Evolutionary conservation across 2,329 filamentous ascomycete genomes (phyloP).

Genomic region (Trichoderma breve): DNA sequence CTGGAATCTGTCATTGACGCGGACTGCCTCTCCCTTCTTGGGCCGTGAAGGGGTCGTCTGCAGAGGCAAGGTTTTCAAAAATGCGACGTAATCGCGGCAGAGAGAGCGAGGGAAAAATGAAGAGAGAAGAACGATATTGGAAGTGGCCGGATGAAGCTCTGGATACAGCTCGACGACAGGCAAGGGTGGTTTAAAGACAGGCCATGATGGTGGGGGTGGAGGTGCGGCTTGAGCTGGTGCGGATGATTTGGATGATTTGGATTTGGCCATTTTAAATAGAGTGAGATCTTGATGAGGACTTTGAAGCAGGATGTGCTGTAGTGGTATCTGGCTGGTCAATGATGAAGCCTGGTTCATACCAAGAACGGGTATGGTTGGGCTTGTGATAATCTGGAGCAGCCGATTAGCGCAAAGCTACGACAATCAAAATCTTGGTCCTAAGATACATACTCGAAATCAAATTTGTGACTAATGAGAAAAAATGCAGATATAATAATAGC

Average conservation of each 20-base stretch:
- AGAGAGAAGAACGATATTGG: constrained; percentile 70
- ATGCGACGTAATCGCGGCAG: constrained; percentile 73
- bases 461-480: too few relatives aligned
- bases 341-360: neutral
- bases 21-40: constrained; percentile 74
- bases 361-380: neutral
- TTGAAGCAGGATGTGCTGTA: neutral
- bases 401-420: neutral
- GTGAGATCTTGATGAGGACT: neutral
- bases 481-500: neutral
- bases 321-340: neutral
- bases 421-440: too few relatives aligned
- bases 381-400: neutral
- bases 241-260: constrained; percentile 31
- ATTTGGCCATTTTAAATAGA: constrained; percentile 33
- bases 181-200: constrained; percentile 65
- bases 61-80: constrained; percentile 67
- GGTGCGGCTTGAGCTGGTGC: constrained; percentile 9
- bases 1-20: constrained; percentile 89
- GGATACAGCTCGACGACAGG: constrained; percentile 63
- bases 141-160: constrained; percentile 47
- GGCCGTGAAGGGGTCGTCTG: constrained; percentile 75
- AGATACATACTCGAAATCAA: neutral
- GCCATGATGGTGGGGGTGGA: constrained; percentile 57
- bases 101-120: constrained; percentile 73